Conservation (phyloP, 441 rosid genomes). For the Erodium chrysanthum region DNA sequence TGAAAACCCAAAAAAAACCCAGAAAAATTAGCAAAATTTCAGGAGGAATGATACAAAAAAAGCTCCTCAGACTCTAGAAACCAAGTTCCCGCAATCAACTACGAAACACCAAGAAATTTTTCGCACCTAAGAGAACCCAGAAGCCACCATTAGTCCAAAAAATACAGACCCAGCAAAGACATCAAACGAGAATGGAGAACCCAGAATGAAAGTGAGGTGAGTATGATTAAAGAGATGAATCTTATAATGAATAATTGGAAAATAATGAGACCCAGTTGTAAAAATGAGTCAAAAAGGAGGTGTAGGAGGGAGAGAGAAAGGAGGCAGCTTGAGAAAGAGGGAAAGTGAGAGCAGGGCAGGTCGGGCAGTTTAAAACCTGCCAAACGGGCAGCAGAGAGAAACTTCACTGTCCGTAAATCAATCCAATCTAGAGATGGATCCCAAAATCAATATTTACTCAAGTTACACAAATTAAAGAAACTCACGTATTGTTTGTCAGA, state of each 20-base stretch:
- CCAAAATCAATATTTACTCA: background rate
- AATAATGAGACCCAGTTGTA: constrained; percentile 26
- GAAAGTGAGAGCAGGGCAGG: constrained; percentile 8
- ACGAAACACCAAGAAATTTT: too few relatives aligned
- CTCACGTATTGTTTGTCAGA: too few relatives aligned
- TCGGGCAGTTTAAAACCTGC: background rate
- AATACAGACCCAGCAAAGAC: constrained; percentile 14
- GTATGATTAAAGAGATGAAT: constrained; percentile 13
- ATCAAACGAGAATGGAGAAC: background rate
- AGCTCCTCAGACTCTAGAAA: background rate
- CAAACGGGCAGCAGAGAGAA: background rate
- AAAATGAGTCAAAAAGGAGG: constrained; percentile 39
- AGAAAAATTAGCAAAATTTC: background rate
- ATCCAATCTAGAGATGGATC: background rate
- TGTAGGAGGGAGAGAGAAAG: constrained; percentile 13
- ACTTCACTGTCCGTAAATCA: background rate
- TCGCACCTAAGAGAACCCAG: too few relatives aligned
- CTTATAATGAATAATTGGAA: constrained; percentile 16
- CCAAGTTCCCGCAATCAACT: background rate
- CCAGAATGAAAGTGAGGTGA: background rate
- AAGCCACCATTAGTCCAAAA: background rate
- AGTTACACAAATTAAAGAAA: background rate
- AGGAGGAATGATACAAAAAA: too few relatives aligned
- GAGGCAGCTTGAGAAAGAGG: constrained; percentile 37
- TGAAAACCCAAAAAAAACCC: constrained; percentile 2